A percentile compares a stretch with the other conserved stretches of the same genome.
Conservation (phyloP, 1,284 basidiomycete genomes). For the Cystobasidium sp. region DNA sequence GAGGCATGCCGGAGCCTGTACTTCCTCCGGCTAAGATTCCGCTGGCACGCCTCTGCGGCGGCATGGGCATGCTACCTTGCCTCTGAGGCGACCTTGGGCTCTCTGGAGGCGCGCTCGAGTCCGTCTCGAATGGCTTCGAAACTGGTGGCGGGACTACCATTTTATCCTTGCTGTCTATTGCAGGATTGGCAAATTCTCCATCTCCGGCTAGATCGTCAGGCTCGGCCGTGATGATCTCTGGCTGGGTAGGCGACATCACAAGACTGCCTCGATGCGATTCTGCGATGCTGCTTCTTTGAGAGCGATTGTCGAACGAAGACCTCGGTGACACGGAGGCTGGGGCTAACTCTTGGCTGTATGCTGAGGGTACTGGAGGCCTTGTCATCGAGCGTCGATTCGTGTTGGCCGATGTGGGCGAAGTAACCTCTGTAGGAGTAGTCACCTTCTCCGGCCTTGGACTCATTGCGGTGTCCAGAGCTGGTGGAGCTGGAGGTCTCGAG, state of each 20-base stretch:
- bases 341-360: constrained; percentile 7
- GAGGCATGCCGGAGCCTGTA: neutral
- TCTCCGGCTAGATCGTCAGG: constrained; percentile 35
- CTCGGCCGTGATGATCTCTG: constrained; percentile 7
- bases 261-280: constrained; percentile 10
- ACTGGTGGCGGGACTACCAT: constrained; percentile 26
- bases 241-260: constrained; percentile 11
- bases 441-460: neutral
- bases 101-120: neutral
- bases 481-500: constrained; percentile 16
- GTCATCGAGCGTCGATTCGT: constrained; percentile 38
- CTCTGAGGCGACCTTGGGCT: neutral
- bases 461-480: neutral
- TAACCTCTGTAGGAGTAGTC: neutral
- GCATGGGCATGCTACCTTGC: neutral
- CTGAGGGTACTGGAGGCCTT: constrained; percentile 31
- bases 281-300: constrained; percentile 1
- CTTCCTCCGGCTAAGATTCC: neutral
- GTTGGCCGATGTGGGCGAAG: constrained; percentile 14
- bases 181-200: constrained; percentile 38
- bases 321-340: constrained; percentile 3
- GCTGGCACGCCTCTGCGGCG: neutral
- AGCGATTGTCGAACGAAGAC: constrained; percentile 19
- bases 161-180: constrained; percentile 19
- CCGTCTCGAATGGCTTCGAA: constrained; percentile 31